Evolutionary conservation across 202 grass and related monocot genomes (phyloP), one percentile per base, ranked within the genome.

Genomic region (Panicum hallii): DNA sequence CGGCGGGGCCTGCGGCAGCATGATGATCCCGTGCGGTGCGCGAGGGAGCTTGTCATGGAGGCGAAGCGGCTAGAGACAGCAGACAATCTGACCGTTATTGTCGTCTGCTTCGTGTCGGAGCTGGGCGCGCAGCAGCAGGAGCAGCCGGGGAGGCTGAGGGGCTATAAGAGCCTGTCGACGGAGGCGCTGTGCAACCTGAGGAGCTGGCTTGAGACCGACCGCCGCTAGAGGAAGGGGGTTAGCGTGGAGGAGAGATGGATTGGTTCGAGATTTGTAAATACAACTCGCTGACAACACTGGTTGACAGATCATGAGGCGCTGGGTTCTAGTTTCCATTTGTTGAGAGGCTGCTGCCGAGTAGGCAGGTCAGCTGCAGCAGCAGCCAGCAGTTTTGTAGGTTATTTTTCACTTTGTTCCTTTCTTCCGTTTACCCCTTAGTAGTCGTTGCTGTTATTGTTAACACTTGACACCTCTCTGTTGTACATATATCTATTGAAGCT

Each of bases 11-110:
- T 99, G 17, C 83, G 73, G 42, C 86, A 91, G 84, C 97, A 99
- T 0, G 97, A 93, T 1, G 79, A 99, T 56, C 97, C 91, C 0
- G 90, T 87, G 7, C 81, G 88, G 34, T 94, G 97, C 4, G 93
- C 93, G 0, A 77, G 92, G 82, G 97, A 97, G 76, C 90, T 99
- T 1, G 83, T 90, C 36, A 94, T 79, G 82, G 93, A 96, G 79
- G 97, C 93, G 0, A 79, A 97, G 44, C 84, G 66, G 75, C 91
- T 90, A 1, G 77, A 92, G 57, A 90, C 91, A 1, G 87, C 92
- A 0, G 93, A 97, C 80, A 99, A 99, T 74, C 84, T 97, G 7
- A 99, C 97, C 0, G 97, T 94, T 6, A 93, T 99, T 1, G 60
- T 99, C 0, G 69, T 99, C 4, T 99, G 97, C 79, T 97, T 99